Base-by-base conservation (phyloP, 2,329 filamentous ascomycete genomes). In the Mycosphaerelloides madeirae region DNA sequence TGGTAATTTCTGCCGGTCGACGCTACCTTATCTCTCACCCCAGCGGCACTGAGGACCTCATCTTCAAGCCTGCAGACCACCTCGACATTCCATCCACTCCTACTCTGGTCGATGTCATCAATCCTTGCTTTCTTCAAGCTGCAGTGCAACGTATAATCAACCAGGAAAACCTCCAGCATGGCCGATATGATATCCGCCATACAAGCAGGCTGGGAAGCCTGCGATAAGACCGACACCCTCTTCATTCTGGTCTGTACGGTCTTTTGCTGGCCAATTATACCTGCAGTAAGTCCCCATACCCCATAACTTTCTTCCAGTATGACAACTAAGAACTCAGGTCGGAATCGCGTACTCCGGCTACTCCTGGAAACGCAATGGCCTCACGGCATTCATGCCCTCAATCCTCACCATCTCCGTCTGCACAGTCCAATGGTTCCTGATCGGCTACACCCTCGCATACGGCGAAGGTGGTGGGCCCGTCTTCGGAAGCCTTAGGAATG, bases 221-320 rank as follows among this genome's bases (percentile, higher is more conserved):
- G 74, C 59, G 69, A 73, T 57, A 69, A 72, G 48, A 74, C 61
- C n/a, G 74, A 77, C 53, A 76, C 74, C 0, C 60, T 72, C 34
- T 75, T 75, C 56, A 67, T 76, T 36, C 64, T 76, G 6, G 65
- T 74, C n/a, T 75, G 72, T 56, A 71, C 66, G 15, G 70, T 74
- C 28, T 72, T 76, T 49, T 76, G 73, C 56, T 75, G 72, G 73
- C 66, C 70, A 1, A 75, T 76, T 49, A 71, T 76, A 9, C 73
- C 73, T 4, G 73, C 73, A 0, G 46, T 44, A 29, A 36, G 39
- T 15, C 16, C 7, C 3, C 18, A 35, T 12, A 9, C 25, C 32
- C 18, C 16, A 14, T 1, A 32, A 28, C 6, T n/a, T 31, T 14
- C 38, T 5, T 16, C 6, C n/a, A 4, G 19, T 15, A 5, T 6